These are phyloP conservation scores for Suillus paluster DNA, from an alignment of 768 basidiomycete genomes.

Conservation along the genomic window DNA sequence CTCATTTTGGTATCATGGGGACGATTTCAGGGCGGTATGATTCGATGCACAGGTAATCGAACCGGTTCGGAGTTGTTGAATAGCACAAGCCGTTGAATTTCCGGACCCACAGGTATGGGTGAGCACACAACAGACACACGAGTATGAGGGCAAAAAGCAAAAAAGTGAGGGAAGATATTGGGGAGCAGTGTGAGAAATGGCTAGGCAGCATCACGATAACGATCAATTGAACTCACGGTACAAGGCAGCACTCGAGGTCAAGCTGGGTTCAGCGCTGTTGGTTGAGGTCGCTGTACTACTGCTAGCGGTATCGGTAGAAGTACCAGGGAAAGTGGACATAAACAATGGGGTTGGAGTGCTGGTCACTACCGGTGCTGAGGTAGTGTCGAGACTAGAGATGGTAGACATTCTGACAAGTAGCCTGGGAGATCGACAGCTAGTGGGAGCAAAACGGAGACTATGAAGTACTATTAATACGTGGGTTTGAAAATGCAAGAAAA, in stretches of 20 bases:
- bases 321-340: neutral
- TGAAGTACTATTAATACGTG: conserved; percentile 26
- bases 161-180: conserved; percentile 14
- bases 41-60: conserved; percentile 13
- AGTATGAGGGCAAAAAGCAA: neutral
- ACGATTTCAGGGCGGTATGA: conserved; percentile 11
- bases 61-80: conserved; percentile 4
- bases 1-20: conserved; percentile 2
- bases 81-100: neutral
- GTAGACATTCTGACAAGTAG: conserved; percentile 20
- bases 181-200: conserved; percentile 23
- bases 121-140: neutral
- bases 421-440: conserved; percentile 6
- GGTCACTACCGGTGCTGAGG: no score
- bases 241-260: conserved; percentile 27
- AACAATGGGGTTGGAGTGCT: neutral
- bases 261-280: neutral
- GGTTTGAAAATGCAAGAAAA: conserved; percentile 1
- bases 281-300: neutral
- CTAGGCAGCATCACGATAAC: neutral
- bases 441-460: neutral
- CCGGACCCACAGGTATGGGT: neutral
- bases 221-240: conserved; percentile 28
- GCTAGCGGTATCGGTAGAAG: neutral
- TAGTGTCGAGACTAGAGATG: neutral